Evolutionary conservation across 768 basidiomycete genomes (phyloP).

Genomic region (Daedalea quercina): DNA sequence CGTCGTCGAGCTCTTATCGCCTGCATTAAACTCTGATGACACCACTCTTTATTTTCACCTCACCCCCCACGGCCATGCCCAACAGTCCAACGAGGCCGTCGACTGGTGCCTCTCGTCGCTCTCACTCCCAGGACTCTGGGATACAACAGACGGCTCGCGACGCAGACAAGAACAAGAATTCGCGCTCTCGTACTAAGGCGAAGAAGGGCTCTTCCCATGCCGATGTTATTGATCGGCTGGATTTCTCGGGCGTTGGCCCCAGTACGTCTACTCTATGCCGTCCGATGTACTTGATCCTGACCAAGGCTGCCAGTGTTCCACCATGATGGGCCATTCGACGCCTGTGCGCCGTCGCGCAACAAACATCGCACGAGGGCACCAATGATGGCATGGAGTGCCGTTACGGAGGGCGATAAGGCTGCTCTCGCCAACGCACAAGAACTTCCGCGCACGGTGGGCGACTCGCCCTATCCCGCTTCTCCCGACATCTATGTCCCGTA

Average conservation of each 20-base stretch:
- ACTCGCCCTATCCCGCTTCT: constrained; percentile 42
- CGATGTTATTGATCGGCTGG: constrained; percentile 86
- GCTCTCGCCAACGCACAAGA: constrained; percentile 24
- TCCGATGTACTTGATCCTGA: neutral
- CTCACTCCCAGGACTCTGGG: constrained; percentile 44
- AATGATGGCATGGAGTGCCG: constrained; percentile 66
- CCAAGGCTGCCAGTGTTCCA: constrained; percentile 64
- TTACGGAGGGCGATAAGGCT: constrained; percentile 34
- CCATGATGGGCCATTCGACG: constrained; percentile 89
- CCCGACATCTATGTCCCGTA: constrained; percentile 35
- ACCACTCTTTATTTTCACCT: constrained; percentile 4
- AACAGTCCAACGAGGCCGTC: constrained; percentile 14
- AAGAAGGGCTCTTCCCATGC: constrained; percentile 79
- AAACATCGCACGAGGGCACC: constrained; percentile 73
- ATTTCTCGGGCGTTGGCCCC: constrained; percentile 78
- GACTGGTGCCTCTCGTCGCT: constrained; percentile 32
- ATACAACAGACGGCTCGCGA: constrained; percentile 27
- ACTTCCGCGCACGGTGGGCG: constrained; percentile 19
- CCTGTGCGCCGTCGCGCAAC: constrained; percentile 87
- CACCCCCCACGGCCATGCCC: constrained; percentile 4
- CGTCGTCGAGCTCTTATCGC: constrained; percentile 18
- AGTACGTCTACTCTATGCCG: constrained; percentile 43
- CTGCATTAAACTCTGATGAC: constrained; percentile 2
- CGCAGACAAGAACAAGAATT: constrained; percentile 38
- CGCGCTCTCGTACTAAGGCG: constrained; percentile 34